phyloP scores from a whole-genome alignment of 2,329 filamentous ascomycete species.

The Microdochium trichocladiopsis region DNA sequence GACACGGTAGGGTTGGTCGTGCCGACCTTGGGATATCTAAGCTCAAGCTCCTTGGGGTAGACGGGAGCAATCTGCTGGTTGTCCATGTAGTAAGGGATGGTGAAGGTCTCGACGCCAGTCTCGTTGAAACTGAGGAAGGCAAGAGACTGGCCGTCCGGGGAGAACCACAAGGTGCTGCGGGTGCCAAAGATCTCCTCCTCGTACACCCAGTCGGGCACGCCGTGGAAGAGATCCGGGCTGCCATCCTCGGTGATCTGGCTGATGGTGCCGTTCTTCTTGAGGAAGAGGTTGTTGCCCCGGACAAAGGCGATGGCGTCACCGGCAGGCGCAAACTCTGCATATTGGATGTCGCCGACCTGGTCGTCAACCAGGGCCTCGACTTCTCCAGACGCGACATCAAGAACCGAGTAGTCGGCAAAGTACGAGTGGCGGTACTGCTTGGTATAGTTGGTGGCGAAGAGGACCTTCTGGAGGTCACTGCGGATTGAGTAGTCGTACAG shows the following conservation, averaged over 20 bases:
- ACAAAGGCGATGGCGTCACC: slow-evolving; percentile 60
- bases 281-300: slow-evolving; percentile 57
- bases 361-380: slow-evolving; percentile 48
- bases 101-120: slow-evolving; percentile 60
- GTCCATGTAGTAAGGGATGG: slow-evolving; percentile 60
- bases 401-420: slow-evolving; percentile 59
- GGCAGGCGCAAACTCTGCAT: slow-evolving; percentile 52
- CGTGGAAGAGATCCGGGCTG: slow-evolving; percentile 55
- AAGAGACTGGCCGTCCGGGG: slow-evolving; percentile 45
- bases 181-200: slow-evolving; percentile 50
- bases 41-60: slow-evolving; percentile 55
- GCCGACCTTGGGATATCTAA: slow-evolving; percentile 64
- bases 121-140: slow-evolving; percentile 54
- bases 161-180: slow-evolving; percentile 47
- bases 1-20: slow-evolving; percentile 57
- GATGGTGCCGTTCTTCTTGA: slow-evolving; percentile 46
- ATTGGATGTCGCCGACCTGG: slow-evolving; percentile 59
- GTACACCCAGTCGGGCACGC: slow-evolving; percentile 58
- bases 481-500: slow-evolving; percentile 55
- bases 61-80: slow-evolving; percentile 46
- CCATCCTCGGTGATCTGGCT: slow-evolving; percentile 53
- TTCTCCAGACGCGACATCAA: slow-evolving; percentile 51
- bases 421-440: slow-evolving; percentile 65
- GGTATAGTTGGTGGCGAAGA: slow-evolving; percentile 59
- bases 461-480: slow-evolving; percentile 47